A percentile compares a stretch with the other conserved stretches of the same genome.
These are phyloP conservation scores for Eucalyptus pumila DNA, from an alignment of 345 rosid genomes.

Conservation along the genomic window DNA sequence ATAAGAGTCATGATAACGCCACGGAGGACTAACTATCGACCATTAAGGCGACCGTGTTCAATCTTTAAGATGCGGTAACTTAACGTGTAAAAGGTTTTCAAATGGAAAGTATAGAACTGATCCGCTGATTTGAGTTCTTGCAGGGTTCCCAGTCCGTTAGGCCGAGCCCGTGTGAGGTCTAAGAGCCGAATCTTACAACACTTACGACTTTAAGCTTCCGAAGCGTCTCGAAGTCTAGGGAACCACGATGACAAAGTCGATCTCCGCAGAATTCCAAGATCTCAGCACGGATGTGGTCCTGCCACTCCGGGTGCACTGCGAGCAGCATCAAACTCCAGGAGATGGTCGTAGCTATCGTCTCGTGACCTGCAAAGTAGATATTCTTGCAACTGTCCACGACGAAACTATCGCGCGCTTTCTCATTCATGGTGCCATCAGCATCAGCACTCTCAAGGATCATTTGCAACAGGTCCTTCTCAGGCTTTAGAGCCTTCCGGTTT, in stretches of 20 bases:
- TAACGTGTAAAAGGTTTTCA: background rate
- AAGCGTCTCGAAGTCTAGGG: constrained; percentile 2
- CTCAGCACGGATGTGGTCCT: constrained; percentile 15
- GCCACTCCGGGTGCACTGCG: constrained; percentile 18
- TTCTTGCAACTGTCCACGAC: constrained; percentile 18
- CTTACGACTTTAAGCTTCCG: constrained; percentile 1
- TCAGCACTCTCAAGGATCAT: constrained; percentile 5
- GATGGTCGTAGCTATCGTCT: constrained; percentile 8
- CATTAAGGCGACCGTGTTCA: background rate
- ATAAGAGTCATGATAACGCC: background rate
- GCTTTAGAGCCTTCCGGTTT: background rate
- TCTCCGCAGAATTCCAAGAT: background rate
- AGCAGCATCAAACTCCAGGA: constrained; percentile 24
- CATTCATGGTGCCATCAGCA: background rate
- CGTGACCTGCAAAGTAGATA: constrained; percentile 23
- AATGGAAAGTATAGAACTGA: background rate
- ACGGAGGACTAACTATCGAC: background rate
- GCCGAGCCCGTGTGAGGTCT: background rate
- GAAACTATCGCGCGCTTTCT: background rate
- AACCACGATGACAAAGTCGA: background rate
- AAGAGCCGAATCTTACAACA: background rate
- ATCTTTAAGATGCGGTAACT: background rate
- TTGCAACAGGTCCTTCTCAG: constrained; percentile 5
- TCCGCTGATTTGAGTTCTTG: background rate
- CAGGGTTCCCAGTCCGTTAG: background rate